These are phyloP conservation scores for Fusarium veterinarium DNA, from an alignment of 2,329 filamentous ascomycete genomes.

Conservation along the genomic window DNA sequence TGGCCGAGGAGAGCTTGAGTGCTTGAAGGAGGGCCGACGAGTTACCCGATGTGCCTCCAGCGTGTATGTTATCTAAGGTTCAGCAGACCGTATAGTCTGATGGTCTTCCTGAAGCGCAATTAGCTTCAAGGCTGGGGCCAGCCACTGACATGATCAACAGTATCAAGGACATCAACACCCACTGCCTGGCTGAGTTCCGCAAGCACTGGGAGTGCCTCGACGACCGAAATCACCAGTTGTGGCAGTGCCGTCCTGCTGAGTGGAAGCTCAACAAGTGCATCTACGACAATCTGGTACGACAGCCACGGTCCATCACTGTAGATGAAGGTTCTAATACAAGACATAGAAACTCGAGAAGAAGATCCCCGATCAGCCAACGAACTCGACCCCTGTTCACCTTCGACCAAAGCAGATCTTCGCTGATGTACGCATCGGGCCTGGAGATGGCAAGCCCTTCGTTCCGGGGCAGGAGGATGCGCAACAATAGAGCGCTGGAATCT, in stretches of 20 bases:
- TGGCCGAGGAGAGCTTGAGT: constrained; percentile 91
- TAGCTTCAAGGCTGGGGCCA: not conserved
- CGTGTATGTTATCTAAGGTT: constrained; percentile 74
- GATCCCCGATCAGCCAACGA: constrained; percentile 78
- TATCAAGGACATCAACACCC: constrained; percentile 94
- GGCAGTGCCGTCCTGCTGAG: constrained; percentile 91
- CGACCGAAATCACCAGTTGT: constrained; percentile 97
- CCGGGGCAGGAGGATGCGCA: constrained; percentile 51
- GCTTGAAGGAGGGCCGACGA: constrained; percentile 94
- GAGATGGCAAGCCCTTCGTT: constrained; percentile 58
- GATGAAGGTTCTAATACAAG: constrained; percentile 11
- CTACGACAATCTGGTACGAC: constrained; percentile 89
- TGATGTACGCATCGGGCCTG: constrained; percentile 60
- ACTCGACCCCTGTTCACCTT: constrained; percentile 79
- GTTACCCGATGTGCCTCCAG: constrained; percentile 96
- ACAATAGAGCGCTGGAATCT: constrained; percentile 46
- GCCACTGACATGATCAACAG: constrained; percentile 58
- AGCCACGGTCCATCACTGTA: not conserved
- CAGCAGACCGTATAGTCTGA: not conserved
- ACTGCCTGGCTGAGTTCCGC: constrained; percentile 91
- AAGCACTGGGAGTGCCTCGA: constrained; percentile 96
- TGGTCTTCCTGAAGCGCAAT: not conserved
- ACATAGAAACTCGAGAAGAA: constrained; percentile 81
- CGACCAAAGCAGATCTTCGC: constrained; percentile 73
- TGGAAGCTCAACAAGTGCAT: constrained; percentile 95